Percentiles rank a stretch among this genome's conserved stretches.
These are phyloP conservation scores for Effrenium voratum DNA, from an alignment of 73 alveolate genomes.

Conservation along the genomic window DNA sequence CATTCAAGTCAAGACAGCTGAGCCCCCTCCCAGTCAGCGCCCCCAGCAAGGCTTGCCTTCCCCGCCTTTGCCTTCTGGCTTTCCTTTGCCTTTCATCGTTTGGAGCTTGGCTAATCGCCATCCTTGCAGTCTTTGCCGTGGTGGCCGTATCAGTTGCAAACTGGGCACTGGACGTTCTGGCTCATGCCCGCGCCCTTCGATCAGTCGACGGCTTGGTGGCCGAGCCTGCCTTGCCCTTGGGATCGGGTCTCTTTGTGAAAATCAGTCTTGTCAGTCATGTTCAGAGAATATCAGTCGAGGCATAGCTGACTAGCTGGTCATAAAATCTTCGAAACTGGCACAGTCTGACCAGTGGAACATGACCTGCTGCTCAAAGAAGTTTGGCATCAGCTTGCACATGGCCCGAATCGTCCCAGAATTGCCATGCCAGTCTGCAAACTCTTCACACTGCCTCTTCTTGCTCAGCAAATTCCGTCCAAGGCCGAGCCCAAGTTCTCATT, in stretches of 20 bases:
- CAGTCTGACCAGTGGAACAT: constrained; percentile 19
- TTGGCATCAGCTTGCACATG: constrained; percentile 35
- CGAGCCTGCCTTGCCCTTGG: constrained; percentile 2
- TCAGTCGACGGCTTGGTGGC: constrained; percentile 25
- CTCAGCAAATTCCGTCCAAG: constrained; percentile 41
- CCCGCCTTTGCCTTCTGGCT: background rate
- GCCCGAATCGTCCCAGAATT: background rate
- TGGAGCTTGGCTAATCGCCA: too few relatives aligned
- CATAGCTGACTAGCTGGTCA: constrained; percentile 21
- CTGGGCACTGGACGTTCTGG: background rate
- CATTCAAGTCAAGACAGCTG: constrained; percentile 14
- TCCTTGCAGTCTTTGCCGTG: constrained; percentile 7
- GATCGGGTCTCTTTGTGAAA: background rate
- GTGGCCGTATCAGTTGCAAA: constrained; percentile 7
- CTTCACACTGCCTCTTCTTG: constrained; percentile 57
- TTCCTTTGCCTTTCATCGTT: background rate
- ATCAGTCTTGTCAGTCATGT: background rate
- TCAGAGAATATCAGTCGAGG: constrained; percentile 38
- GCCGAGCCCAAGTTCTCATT: constrained; percentile 30
- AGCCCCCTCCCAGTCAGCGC: background rate
- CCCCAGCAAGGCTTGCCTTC: background rate
- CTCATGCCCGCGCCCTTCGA: too few relatives aligned
- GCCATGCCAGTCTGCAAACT: constrained; percentile 52
- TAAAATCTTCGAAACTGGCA: constrained; percentile 19
- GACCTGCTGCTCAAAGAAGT: background rate